Conservation (phyloP, 2,329 filamentous ascomycete genomes). For the Magnaporthiopsis rhizophila region DNA sequence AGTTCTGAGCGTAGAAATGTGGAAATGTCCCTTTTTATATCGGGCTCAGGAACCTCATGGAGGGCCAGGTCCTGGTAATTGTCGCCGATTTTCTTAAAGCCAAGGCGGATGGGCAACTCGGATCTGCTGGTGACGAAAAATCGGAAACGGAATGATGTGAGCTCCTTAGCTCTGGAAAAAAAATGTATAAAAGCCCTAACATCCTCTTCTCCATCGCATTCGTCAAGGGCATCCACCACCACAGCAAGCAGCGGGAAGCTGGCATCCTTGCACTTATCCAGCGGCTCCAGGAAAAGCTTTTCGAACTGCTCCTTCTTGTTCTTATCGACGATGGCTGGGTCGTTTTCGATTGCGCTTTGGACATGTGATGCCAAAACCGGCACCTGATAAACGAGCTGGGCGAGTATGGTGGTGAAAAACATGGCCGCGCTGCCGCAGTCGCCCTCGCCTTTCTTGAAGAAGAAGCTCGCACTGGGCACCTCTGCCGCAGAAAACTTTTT, state of each 20-base stretch:
- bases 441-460: too few relatives aligned
- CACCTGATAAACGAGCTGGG: constrained; percentile 21
- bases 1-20: constrained; percentile 25
- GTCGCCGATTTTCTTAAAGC: constrained; percentile 23
- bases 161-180: too few relatives aligned
- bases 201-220: too few relatives aligned
- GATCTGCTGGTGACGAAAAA: constrained; percentile 34
- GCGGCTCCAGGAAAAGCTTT: constrained; percentile 28
- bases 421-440: too few relatives aligned
- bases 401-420: too few relatives aligned
- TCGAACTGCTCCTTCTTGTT: constrained; percentile 29
- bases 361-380: constrained; percentile 18
- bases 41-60: constrained; percentile 22
- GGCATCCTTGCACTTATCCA: constrained; percentile 13
- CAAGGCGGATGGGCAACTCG: constrained; percentile 27
- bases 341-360: constrained; percentile 16
- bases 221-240: too few relatives aligned
- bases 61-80: constrained; percentile 25
- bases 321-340: constrained; percentile 18
- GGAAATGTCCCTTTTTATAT: constrained; percentile 28
- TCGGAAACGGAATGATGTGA: constrained; percentile 17
- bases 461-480: constrained; percentile 17
- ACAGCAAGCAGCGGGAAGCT: not conserved
- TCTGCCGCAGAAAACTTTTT: not conserved
- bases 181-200: too few relatives aligned